phyloP scores from a whole-genome alignment of 2,329 filamentous ascomycete species.

The Blastomyces emzantsi region DNA sequence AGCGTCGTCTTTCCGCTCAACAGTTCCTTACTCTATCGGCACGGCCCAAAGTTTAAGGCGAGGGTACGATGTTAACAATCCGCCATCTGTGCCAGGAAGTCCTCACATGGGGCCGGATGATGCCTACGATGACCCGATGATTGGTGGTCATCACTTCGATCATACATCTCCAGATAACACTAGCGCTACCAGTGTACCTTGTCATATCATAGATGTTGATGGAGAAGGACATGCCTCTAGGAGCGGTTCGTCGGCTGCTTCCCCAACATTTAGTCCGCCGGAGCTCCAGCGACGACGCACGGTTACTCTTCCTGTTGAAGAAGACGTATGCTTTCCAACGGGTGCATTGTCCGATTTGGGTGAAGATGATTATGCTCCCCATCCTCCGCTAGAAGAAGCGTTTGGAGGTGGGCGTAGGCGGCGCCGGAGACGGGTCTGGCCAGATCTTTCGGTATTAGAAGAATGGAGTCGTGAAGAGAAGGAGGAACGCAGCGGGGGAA shows the following conservation, averaged over 20 bases:
- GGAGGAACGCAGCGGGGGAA: conserved; percentile 71
- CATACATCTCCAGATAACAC: conserved; percentile 30
- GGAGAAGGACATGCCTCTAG: conserved; percentile 18
- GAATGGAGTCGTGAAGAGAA: conserved; percentile 90
- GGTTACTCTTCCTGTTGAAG: conserved; percentile 58
- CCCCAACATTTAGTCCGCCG: conserved; percentile 31
- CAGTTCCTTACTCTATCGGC: conserved; percentile 5
- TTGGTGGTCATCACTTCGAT: conserved; percentile 35
- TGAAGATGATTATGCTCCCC: conserved; percentile 58
- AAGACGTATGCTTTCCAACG: conserved; percentile 87
- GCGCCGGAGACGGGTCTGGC: conserved; percentile 68
- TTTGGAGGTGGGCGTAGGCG: conserved; percentile 38
- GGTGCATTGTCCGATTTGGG: conserved; percentile 70
- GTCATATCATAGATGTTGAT: conserved; percentile 40
- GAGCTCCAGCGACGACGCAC: conserved; percentile 45
- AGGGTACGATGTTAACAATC: conserved; percentile 57
- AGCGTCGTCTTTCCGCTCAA: background rate
- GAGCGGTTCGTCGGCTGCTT: conserved; percentile 30
- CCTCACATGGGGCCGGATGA: conserved; percentile 46
- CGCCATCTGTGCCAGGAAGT: conserved; percentile 52
- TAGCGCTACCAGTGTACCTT: conserved; percentile 16
- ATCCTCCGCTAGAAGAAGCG: conserved; percentile 37
- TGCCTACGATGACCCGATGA: conserved; percentile 47
- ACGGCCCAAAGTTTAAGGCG: conserved; percentile 16
- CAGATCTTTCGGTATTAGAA: conserved; percentile 72